These are phyloP conservation scores for Leccinellum albellum DNA, from an alignment of 768 basidiomycete genomes.

Conservation along the genomic window DNA sequence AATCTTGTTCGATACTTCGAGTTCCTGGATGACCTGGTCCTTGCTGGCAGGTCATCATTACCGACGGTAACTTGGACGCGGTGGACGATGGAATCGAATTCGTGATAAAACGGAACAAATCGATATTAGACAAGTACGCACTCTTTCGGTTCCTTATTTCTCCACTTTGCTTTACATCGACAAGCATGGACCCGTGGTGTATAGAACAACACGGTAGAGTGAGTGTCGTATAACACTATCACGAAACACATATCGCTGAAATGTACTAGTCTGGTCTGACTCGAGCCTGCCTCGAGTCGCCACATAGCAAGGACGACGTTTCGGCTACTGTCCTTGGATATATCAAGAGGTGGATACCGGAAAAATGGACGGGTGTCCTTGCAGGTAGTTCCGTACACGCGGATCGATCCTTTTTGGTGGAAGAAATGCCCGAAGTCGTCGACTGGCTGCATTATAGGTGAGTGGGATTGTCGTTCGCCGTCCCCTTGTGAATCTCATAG, in stretches of 20 bases:
- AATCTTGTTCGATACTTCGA: neutral
- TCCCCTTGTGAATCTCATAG: neutral
- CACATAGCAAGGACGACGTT: constrained; percentile 58
- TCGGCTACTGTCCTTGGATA: constrained; percentile 62
- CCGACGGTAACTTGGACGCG: constrained; percentile 74
- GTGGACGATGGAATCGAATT: constrained; percentile 81
- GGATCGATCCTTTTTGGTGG: constrained; percentile 66
- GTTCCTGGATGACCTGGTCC: neutral
- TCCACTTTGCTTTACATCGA: neutral
- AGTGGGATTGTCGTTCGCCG: neutral
- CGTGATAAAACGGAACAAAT: constrained; percentile 71
- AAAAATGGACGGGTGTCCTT: constrained; percentile 57
- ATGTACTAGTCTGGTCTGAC: constrained; percentile 72
- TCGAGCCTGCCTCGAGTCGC: constrained; percentile 69
- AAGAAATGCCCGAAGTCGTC: constrained; percentile 77
- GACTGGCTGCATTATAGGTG: constrained; percentile 83
- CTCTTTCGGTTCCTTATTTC: neutral
- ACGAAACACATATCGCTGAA: neutral
- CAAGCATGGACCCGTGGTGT: constrained; percentile 89
- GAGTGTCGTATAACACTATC: constrained; percentile 15
- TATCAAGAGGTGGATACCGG: constrained; percentile 82
- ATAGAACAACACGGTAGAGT: constrained; percentile 74
- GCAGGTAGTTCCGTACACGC: constrained; percentile 88
- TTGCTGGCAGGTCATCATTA: constrained; percentile 70
- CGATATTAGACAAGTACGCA: constrained; percentile 61